A percentile compares a stretch with the other conserved stretches of the same genome.
Evolutionary conservation across 208 protist species (phyloP).

Genomic region (Dictyostelium gargantuum): DNA sequence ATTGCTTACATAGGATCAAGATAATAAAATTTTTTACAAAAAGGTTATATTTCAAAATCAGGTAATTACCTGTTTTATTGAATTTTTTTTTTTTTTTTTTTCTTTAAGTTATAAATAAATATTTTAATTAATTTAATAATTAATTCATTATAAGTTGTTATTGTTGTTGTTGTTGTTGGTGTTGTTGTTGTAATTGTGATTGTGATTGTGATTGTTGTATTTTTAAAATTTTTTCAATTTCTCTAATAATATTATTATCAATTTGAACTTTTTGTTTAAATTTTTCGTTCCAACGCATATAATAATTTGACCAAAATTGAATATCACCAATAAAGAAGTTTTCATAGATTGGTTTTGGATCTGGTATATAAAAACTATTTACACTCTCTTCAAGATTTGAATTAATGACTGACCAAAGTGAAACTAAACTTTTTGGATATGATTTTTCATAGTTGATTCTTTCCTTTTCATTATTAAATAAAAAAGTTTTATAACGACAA

Average conservation of each 20-base stretch:
- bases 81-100: no score
- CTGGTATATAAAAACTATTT: slow-evolving; percentile 16
- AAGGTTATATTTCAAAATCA: no score
- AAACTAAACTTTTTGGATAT: neutral
- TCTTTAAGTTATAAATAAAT: no score
- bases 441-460: neutral
- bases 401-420: neutral
- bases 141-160: neutral
- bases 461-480: slow-evolving; percentile 73
- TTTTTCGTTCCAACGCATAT: slow-evolving; percentile 34
- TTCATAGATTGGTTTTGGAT: slow-evolving; percentile 50
- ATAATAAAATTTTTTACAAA: no score
- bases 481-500: slow-evolving; percentile 85
- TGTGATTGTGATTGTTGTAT: neutral
- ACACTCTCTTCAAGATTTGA: neutral
- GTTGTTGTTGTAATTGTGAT: neutral
- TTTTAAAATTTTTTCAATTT: neutral
- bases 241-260: neutral
- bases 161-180: neutral
- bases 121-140: no score
- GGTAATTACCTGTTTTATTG: no score
- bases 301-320: slow-evolving; percentile 59
- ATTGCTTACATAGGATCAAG: no score
- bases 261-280: neutral
- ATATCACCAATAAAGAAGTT: slow-evolving; percentile 35